phyloP scores from a whole-genome alignment of 495 filamentous ascomycete species.

The Aspergillus sclerotiicarbonarius region DNA sequence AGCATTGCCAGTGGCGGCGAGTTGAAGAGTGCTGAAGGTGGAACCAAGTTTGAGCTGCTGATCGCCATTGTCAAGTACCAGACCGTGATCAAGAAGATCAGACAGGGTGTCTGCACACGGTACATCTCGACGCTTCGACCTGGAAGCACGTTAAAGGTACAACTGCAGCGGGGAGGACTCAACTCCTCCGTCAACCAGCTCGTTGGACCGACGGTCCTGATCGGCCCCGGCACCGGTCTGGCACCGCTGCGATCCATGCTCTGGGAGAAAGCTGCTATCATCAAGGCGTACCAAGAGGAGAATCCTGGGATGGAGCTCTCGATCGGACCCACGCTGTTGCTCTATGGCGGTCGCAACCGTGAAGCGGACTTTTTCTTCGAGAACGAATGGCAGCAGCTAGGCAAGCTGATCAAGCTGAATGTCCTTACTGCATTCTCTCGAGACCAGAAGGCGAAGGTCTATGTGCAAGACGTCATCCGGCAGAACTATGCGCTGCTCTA shows the following conservation, averaged over 20 bases:
- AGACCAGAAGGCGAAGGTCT: constrained; percentile 71
- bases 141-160: constrained; percentile 57
- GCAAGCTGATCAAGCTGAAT: constrained; percentile 39
- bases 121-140: constrained; percentile 66
- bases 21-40: constrained; percentile 38
- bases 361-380: constrained; percentile 75
- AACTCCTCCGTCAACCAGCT: constrained; percentile 47
- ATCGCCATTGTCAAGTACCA: constrained; percentile 90
- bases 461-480: constrained; percentile 84
- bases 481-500: constrained; percentile 58
- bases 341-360: constrained; percentile 79
- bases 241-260: constrained; percentile 83
- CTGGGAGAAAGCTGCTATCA: constrained; percentile 57
- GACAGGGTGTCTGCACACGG: constrained; percentile 86
- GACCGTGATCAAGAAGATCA: constrained; percentile 79
- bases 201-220: constrained; percentile 64
- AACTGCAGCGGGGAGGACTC: constrained; percentile 57
- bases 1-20: constrained; percentile 77
- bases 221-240: constrained; percentile 88
- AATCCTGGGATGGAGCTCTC: constrained; percentile 27
- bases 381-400: constrained; percentile 63
- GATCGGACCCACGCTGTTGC: constrained; percentile 47
- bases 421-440: constrained; percentile 84
- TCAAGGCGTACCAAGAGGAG: constrained; percentile 38
- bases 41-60: constrained; percentile 67